Base-by-base conservation (phyloP, 164 flowering plant species). In the Chimonanthus praecox region DNA sequence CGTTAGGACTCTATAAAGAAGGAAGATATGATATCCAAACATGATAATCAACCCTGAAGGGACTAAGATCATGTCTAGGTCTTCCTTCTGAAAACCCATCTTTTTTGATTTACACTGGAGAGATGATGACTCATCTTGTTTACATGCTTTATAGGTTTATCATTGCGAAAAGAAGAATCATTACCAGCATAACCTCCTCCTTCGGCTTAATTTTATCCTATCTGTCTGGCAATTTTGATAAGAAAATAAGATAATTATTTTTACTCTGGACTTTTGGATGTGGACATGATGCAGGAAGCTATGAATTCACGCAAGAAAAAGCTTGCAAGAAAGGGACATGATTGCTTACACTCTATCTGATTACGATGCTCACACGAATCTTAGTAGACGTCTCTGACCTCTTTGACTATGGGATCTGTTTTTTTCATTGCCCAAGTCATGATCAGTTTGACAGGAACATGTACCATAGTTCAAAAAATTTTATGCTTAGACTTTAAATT, bases 41-140 rank as follows among this genome's bases (percentile, higher is more conserved):
- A 92, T 87, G 82, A 90, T 67, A 16, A 80, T 5, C 21, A 92
- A 72, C 16, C 94, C 89, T 71, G 70, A 48, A 60, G 94, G 93
- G 21, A 90, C 97, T 74, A 89, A 69, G 15, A 84, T 7, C 75
- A 85, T 2, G 78, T 92, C 97, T n/a, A 92, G 72, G 80, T 83
- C 73, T 47, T 84, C 87, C 78, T 84, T 80, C 68, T 76, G 73
- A 82, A 86, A 80, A 62, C 16, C 66, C 87, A 78, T 80, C 71
- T 60, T 64, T 71, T 72, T 43, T 76, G 48, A 58, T 69, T 13
- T 21, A 69, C 71, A 47, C 15, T 65, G 8, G 68, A 45, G 13
- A 45, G 68, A 43, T 9, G 68, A 1, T 65, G 68, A 10, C 33
- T 33, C 33, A 33, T 33, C 16, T 65, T 10, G n/a, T 48, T 65